Base-by-base conservation (phyloP, 2,329 filamentous ascomycete species). In the Colletotrichum truncatum region DNA sequence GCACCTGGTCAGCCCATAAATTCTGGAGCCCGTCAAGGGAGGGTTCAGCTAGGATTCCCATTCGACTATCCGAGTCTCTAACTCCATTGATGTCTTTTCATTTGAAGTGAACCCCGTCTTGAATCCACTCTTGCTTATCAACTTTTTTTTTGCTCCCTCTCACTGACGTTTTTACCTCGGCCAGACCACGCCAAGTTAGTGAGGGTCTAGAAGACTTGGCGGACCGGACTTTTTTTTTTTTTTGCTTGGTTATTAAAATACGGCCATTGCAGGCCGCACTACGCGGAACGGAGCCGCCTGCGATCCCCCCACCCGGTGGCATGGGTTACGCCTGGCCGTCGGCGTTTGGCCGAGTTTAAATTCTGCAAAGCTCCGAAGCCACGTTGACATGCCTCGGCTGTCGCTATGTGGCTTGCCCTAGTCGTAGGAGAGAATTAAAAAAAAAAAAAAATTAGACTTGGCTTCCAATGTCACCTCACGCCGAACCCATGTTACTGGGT, bases 301-400 rank as follows among this genome's bases (percentile, higher is more conserved):
- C 32, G 12, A 41, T 55, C 32, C 46, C 34, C 16, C 32, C 23
- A n/a, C n/a, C 16, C 16, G 38, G 38, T 16, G 34, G 30, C 51
- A 30, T 32, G 51, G 51, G 51, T 53, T 12, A 38, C 21, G 49
- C 49, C 49, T 51, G 49, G 16, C 21, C 32, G 11, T 45, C 60
- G 62, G 62, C 57, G 39, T 62, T 65, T 65, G 62, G 14, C 62
- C 62, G 56, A 65, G 46, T 18, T 14, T 38, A 49, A 43, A n/a
- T n/a, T 23, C 30, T 21, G 16, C 23, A 30, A 61, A 46, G 32
- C 54, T 30, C 45, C 54, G 28, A 60, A 48, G 38, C 25, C 48
- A 23, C 36, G 8, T 36, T 11, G 14, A 23, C 9, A 41, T 23
- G 30, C 63, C 63, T 66, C 63, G 63, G 63, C 51, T 62, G 62